Evolutionary conservation across 306 rosid genomes (phyloP).

Genomic region (Cyclanthera cordifolia): DNA sequence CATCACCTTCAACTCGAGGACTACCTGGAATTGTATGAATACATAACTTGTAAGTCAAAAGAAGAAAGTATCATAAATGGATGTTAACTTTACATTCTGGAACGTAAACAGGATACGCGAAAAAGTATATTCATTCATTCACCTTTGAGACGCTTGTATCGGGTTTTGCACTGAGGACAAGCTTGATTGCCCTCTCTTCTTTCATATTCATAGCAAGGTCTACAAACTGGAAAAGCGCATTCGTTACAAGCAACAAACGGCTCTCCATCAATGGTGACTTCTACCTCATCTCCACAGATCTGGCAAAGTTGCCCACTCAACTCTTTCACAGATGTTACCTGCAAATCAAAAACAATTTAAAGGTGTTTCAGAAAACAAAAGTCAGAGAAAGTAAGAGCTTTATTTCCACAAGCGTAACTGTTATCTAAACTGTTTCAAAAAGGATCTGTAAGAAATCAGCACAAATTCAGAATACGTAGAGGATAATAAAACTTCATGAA

Average conservation of each 20-base stretch:
- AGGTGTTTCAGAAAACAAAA: background rate
- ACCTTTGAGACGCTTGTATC: constrained; percentile 80
- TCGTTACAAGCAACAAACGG: constrained; percentile 87
- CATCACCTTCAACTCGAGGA: constrained; percentile 84
- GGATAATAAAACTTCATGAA: constrained; percentile 9
- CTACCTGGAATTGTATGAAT: constrained; percentile 32
- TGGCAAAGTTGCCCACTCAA: constrained; percentile 80
- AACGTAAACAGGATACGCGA: background rate
- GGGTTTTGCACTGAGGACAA: constrained; percentile 88
- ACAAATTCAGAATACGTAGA: background rate
- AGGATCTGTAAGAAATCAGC: background rate
- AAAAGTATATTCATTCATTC: background rate
- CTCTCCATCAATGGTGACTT: constrained; percentile 62
- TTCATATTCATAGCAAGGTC: constrained; percentile 88
- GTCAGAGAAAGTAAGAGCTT: background rate
- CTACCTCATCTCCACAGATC: constrained; percentile 91
- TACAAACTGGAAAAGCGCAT: constrained; percentile 95
- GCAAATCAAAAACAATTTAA: constrained; percentile 14
- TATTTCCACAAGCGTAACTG: background rate
- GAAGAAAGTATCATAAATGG: background rate
- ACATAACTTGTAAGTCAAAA: background rate
- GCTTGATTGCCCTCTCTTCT: constrained; percentile 88
- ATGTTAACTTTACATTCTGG: background rate
- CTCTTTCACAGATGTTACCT: constrained; percentile 65
- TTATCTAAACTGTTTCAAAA: background rate